These are phyloP conservation scores for Ophiostoma triangulosporum DNA, from an alignment of 2,329 filamentous ascomycete species.

Conservation along the genomic window DNA sequence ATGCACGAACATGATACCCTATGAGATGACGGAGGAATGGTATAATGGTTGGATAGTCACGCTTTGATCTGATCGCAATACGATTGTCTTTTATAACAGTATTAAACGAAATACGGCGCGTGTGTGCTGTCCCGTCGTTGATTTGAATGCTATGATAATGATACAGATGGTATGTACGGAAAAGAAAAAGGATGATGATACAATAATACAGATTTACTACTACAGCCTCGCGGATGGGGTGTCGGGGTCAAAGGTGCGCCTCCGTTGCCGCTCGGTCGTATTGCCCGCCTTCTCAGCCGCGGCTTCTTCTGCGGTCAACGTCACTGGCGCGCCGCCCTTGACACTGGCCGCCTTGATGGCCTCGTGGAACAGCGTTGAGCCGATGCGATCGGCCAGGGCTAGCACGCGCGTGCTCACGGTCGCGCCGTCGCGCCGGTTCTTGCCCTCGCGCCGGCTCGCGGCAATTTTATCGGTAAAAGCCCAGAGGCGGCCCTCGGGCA, in stretches of 20 bases:
- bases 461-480: constrained; percentile 84
- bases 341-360: constrained; percentile 26
- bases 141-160: not conserved
- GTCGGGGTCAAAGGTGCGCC: constrained; percentile 4
- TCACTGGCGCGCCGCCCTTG: constrained; percentile 24
- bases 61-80: too few species aligned
- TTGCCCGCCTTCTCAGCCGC: not conserved
- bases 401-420: constrained; percentile 78
- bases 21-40: not conserved
- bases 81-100: too few species aligned
- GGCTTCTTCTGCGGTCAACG: constrained; percentile 7
- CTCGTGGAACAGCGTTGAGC: constrained; percentile 52
- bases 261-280: not conserved
- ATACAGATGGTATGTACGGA: not conserved
- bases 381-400: constrained; percentile 60
- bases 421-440: constrained; percentile 86
- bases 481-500: constrained; percentile 70
- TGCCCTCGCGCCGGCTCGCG: constrained; percentile 71
- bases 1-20: not conserved
- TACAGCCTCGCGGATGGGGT: constrained; percentile 3
- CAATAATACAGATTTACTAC: not conserved
- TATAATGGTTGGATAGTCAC: not conserved
- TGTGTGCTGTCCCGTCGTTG: too few species aligned
- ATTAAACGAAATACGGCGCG: too few species aligned
- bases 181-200: not conserved